Evolutionary conservation across 1,139 yeast genomes (phyloP).

Genomic region (Debaryomycetaceae sp.): DNA sequence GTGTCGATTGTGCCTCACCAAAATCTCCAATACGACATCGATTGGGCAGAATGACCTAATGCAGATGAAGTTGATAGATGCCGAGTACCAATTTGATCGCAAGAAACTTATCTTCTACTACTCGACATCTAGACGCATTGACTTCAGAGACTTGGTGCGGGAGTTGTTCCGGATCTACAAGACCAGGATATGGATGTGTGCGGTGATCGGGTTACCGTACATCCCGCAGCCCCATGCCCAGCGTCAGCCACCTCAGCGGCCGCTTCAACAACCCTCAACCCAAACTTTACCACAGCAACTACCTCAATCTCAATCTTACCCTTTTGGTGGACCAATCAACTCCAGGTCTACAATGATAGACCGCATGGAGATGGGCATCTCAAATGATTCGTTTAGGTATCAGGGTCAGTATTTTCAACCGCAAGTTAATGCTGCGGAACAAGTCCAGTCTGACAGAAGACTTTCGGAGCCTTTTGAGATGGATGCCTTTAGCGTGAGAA

Average conservation of each 20-base stretch:
- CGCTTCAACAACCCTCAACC: conserved; percentile 6
- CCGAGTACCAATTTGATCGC: conserved; percentile 95
- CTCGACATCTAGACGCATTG: conserved; percentile 75
- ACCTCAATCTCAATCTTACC: neutral
- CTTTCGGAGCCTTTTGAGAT: conserved; percentile 1
- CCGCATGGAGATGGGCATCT: no score
- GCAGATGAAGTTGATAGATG: conserved; percentile 54
- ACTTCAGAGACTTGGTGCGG: conserved; percentile 86
- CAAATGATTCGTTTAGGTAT: conserved; percentile 9
- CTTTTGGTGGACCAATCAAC: conserved; percentile 3
- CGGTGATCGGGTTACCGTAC: conserved; percentile 48
- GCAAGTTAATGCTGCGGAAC: conserved; percentile 1
- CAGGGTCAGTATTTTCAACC: conserved; percentile 8
- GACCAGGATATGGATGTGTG: conserved; percentile 97
- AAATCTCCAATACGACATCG: conserved; percentile 41
- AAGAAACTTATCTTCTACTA: conserved; percentile 86
- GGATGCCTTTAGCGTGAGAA: neutral
- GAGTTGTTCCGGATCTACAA: conserved; percentile 90
- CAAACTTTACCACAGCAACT: neutral
- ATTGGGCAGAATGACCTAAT: conserved; percentile 17
- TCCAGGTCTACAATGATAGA: no score
- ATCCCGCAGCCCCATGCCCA: conserved; percentile 8
- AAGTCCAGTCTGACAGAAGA: conserved; percentile 3
- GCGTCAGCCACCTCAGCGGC: conserved; percentile 7
- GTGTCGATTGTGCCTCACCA: conserved; percentile 54